Evolutionary conservation across 148 eudicot genomes (phyloP).

Genomic region (Drosera capensis): DNA sequence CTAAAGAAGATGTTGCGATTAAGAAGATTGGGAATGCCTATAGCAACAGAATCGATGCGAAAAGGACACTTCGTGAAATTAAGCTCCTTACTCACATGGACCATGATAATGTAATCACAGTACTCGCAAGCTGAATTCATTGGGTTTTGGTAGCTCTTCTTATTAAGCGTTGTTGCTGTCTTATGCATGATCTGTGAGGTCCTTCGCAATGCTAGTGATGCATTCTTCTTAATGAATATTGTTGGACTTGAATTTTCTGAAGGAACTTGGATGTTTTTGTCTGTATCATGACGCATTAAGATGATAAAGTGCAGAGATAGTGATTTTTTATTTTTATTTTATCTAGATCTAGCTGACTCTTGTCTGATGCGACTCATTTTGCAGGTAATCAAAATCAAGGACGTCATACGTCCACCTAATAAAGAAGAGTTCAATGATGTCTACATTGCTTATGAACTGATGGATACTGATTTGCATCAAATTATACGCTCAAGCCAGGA

Average conservation of each 20-base stretch:
- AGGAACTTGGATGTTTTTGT: too few relatives aligned
- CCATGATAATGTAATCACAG: constrained; percentile 66
- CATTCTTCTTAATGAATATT: too few relatives aligned
- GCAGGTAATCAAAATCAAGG: constrained; percentile 32
- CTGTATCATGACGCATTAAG: too few relatives aligned
- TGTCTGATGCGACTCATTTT: too few relatives aligned
- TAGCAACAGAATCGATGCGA: constrained; percentile 80
- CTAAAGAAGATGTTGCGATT: constrained; percentile 80
- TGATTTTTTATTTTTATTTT: too few relatives aligned
- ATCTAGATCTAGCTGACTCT: too few relatives aligned
- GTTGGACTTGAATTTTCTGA: too few relatives aligned
- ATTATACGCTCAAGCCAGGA: constrained; percentile 73
- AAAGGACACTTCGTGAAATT: constrained; percentile 78
- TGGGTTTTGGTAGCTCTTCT: not conserved
- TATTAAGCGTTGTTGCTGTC: not conserved
- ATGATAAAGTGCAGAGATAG: too few relatives aligned
- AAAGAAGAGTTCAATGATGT: constrained; percentile 30
- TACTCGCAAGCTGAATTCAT: not conserved
- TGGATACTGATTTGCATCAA: constrained; percentile 91
- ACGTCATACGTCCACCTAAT: constrained; percentile 31
- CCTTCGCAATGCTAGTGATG: too few relatives aligned
- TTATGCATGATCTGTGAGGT: not conserved
- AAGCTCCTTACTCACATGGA: constrained; percentile 88
- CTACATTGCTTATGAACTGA: constrained; percentile 44
- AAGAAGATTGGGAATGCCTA: constrained; percentile 86